Base-by-base conservation (phyloP, 2,329 filamentous ascomycete genomes). In the Exophiala lecanii-corni region DNA sequence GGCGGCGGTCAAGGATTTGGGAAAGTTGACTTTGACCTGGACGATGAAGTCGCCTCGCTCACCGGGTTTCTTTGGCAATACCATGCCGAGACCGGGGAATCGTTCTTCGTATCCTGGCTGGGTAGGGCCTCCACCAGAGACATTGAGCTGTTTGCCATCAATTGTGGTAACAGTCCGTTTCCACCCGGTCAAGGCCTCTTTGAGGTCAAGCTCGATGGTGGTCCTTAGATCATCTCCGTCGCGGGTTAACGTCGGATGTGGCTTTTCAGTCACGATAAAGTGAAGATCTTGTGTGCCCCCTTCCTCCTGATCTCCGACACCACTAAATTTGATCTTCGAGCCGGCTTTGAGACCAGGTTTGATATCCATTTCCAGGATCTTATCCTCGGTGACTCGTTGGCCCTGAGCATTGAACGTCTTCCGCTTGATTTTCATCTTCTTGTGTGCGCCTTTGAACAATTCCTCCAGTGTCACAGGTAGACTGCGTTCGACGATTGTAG, bases 371-470 rank as follows among this genome's bases (percentile, higher is more conserved):
- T 94, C 89, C 20, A 98, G 71, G 13, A 96, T 87, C 59, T 89
- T 86, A 57, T 98, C 92, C 48, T 89, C 86, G 2, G 83, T 84
- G 32, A 79, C 86, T 56, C 89, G 81, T 72, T 94, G 95, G 45
- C 88, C 88, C 1, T 76, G 82, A 15, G 82, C 69, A 64, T 98
- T 92, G 63, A 87, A 97, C 13, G 84, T 89, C 79, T 97, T 97
- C 59, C 91, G 80, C 73, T 95, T 96, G 53, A 97, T 94, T 71
- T 92, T 94, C 76, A 98, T 88, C 75, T 94, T 96, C 78, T 98
- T 98, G 36, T 84, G 88, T 25, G 81, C 80, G 30, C 92, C 92
- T 18, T 76, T 82, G 70, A 80, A 97, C 49, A 97, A 69, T 59
- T 98, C 92, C 65, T 98, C 92, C 23, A 98, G 70, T 2, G 84